Conservation (phyloP, 306 rosid species). For the Malus sieversii region DNA sequence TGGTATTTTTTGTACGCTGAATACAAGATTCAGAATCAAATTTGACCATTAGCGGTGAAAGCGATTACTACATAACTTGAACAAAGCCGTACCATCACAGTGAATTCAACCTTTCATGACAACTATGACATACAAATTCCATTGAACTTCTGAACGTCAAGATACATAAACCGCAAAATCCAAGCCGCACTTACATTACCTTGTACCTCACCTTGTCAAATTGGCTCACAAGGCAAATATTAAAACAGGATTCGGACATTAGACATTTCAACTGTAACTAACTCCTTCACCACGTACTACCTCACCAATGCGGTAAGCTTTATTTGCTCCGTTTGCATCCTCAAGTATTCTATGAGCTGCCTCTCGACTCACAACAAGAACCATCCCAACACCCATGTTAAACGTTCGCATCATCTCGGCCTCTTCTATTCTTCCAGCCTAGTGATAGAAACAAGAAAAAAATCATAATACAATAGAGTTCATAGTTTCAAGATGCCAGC, state of each 20-base stretch:
- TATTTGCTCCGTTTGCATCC: constrained; percentile 17
- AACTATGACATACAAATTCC: not conserved
- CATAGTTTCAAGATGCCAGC: not conserved
- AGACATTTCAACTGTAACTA: constrained; percentile 19
- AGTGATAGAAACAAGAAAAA: not conserved
- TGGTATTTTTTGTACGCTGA: not conserved
- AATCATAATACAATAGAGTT: not conserved
- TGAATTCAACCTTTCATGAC: not conserved
- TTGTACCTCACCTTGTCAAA: not conserved
- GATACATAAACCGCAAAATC: not conserved
- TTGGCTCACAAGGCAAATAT: not conserved
- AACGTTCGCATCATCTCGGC: constrained; percentile 76
- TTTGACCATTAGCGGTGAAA: not conserved
- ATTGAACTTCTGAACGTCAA: not conserved
- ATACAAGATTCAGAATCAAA: not conserved
- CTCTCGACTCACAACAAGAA: constrained; percentile 68
- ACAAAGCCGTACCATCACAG: not conserved
- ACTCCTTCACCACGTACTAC: constrained; percentile 55
- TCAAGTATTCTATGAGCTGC: constrained; percentile 41
- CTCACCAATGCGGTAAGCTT: constrained; percentile 62
- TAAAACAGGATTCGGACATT: not conserved
- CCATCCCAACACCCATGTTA: constrained; percentile 95
- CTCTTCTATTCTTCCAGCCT: constrained; percentile 73
- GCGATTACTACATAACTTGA: not conserved
- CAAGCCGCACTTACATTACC: not conserved